Evolutionary conservation across 2,329 filamentous ascomycete species (phyloP), one percentile per base, ranked within the genome.

Genomic region (Pseudocercospora macadamiae): DNA sequence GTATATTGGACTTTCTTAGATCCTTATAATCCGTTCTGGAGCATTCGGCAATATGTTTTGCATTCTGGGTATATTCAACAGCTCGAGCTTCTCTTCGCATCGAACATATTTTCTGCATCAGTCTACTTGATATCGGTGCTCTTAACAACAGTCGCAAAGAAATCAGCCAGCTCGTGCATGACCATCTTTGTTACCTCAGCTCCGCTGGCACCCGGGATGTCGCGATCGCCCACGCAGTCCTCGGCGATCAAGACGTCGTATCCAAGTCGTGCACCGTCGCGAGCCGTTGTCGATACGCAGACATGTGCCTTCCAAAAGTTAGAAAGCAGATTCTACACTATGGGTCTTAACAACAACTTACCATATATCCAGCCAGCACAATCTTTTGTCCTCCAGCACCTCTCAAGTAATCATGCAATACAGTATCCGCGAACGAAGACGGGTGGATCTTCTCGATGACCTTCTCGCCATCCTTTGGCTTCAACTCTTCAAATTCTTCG

Each of bases 211-310:
- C 86, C 86, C 0, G 87, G 87, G 44, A 89, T 87, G 69, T 89
- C 80, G 7, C 87, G 73, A 70, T 89, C 86, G 0, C 87, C 87
- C 34, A 90, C 81, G 0, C 79, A 86, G 69, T 89, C 87, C 65
- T 82, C 77, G 0, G 80, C 83, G 19, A 89, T 69, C 1, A 89
- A 55, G 21, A 89, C 82, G 68, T 90, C 86, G 67, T 85, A 89
- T 0, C 86, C 87, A 30, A 79, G 75, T 70, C 89, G 82, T 3
- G 75, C 77, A 1, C 78, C 88, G 51, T 86, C 81, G 44, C 87
- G 76, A 0, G 86, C 84, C 0, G 87, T 89, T 0, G 85, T 83
- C 1, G 85, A 76, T 60, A 89, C 73, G 79, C 86, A 82, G 1
- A 89, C 83, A 70, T 90, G 87, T 1, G 87, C 86, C 83, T 82